Evolutionary conservation across 129 eudicot genomes (phyloP).

Genomic region (Smallanthus sonchifolius): DNA sequence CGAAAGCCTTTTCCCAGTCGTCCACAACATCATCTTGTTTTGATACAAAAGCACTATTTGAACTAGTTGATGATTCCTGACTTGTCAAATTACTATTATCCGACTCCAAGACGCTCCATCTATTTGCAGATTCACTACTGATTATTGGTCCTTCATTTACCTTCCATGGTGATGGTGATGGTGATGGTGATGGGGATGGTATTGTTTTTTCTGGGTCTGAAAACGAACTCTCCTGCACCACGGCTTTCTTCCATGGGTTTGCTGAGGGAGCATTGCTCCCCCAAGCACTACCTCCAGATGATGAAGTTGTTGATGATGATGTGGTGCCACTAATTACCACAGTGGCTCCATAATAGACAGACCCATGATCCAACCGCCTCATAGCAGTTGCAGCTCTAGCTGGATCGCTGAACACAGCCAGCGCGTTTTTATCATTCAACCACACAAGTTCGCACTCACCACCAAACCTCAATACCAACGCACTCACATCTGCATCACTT

Average conservation of each 20-base stretch:
- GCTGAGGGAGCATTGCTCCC: conserved; percentile 33
- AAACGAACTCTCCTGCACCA: conserved; percentile 50
- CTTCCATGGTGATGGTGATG: conserved; percentile 39
- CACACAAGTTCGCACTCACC: conserved; percentile 95
- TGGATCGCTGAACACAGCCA: conserved; percentile 91
- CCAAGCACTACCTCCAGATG: conserved; percentile 42
- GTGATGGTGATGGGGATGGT: too few relatives aligned
- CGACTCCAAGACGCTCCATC: conserved; percentile 66
- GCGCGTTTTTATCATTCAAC: conserved; percentile 90
- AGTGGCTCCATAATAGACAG: conserved; percentile 78
- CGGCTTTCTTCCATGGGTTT: conserved; percentile 81
- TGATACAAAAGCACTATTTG: conserved; percentile 5
- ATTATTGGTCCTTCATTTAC: conserved; percentile 39
- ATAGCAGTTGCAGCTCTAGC: conserved; percentile 95
- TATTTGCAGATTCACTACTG: conserved; percentile 37
- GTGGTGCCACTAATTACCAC: conserved; percentile 26
- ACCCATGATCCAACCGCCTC: conserved; percentile 92
- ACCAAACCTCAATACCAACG: conserved; percentile 88
- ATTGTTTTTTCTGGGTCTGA: conserved; percentile 23
- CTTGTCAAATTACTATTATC: conserved; percentile 20
- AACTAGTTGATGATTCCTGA: conserved; percentile 23
- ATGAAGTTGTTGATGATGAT: conserved; percentile 10
- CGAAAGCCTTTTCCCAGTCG: conserved; percentile 87
- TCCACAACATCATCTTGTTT: conserved; percentile 48
- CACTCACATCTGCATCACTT: too few relatives aligned